phyloP scores from a whole-genome alignment of 345 rosid species.

The Moricandia moricandioides region DNA sequence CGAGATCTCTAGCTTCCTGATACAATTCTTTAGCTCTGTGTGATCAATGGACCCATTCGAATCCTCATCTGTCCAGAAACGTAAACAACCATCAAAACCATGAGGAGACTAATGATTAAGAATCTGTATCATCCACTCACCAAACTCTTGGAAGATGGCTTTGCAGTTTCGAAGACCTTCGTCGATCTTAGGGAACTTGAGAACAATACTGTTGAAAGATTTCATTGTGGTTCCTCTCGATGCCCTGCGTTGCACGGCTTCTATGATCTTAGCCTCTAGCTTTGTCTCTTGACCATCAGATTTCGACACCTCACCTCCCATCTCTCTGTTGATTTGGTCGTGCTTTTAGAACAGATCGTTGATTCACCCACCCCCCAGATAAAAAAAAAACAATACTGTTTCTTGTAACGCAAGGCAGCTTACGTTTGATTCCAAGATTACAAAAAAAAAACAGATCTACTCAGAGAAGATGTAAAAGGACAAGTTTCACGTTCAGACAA shows the following conservation, averaged over 20 bases:
- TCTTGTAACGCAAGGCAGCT: slow-evolving; percentile 38
- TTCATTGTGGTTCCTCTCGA: slow-evolving; percentile 59
- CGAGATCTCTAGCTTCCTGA: slow-evolving; percentile 63
- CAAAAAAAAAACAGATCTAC: slow-evolving; percentile 17
- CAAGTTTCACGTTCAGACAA: slow-evolving; percentile 21
- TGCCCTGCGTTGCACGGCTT: slow-evolving; percentile 72
- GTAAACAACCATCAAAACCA: neutral
- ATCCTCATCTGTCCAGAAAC: slow-evolving; percentile 63
- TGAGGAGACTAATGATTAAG: neutral
- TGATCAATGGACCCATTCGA: slow-evolving; percentile 81
- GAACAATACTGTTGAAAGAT: slow-evolving; percentile 79
- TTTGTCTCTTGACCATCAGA: slow-evolving; percentile 62
- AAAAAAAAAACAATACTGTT: slow-evolving; percentile 15
- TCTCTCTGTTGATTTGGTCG: slow-evolving; percentile 18
- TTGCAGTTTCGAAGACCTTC: slow-evolving; percentile 76
- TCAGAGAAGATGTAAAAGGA: slow-evolving; percentile 1
- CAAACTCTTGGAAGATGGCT: slow-evolving; percentile 77
- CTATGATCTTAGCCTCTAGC: slow-evolving; percentile 78
- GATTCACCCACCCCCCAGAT: neutral
- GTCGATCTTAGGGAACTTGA: slow-evolving; percentile 92
- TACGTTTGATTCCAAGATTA: neutral
- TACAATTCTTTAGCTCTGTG: slow-evolving; percentile 70
- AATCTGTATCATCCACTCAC: slow-evolving; percentile 38
- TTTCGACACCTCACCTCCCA: slow-evolving; percentile 63
- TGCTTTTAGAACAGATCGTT: slow-evolving; percentile 16